A percentile compares a stretch with the other conserved stretches of the same genome.
phyloP scores from a whole-genome alignment of 257 asterid genomes.

The Eucommia ulmoides region DNA sequence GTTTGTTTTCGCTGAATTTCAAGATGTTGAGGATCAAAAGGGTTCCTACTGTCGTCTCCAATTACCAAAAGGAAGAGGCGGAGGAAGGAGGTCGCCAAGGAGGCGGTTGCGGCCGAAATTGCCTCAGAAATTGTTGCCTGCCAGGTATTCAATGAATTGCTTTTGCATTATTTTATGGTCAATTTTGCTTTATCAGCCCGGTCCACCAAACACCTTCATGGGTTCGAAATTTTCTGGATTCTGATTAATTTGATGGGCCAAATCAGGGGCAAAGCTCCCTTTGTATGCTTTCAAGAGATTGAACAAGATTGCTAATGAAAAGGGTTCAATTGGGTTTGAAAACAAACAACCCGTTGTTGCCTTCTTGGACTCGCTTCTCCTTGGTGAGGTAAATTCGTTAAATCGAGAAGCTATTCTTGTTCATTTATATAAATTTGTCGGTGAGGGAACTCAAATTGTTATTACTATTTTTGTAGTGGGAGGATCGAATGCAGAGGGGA shows the following conservation, averaged over 20 bases:
- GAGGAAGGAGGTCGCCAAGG: conserved; percentile 3
- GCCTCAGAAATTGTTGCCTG: conserved; percentile 1
- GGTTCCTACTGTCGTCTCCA: conserved; percentile 1
- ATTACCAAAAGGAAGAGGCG: conserved; percentile 1
- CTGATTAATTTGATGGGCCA: not conserved
- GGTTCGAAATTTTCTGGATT: not conserved
- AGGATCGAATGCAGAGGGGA: conserved; percentile 1
- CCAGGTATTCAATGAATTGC: not conserved
- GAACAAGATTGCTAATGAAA: conserved; percentile 1
- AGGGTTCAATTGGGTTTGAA: not conserved
- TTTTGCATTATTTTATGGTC: not conserved
- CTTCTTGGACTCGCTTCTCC: conserved; percentile 1
- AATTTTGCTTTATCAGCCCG: too few relatives aligned
- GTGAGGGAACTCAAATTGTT: not conserved
- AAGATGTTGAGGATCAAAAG: conserved; percentile 3
- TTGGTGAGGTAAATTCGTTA: conserved; percentile 2
- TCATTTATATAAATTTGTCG: not conserved
- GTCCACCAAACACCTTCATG: too few relatives aligned
- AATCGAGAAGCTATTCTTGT: too few relatives aligned
- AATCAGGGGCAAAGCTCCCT: not conserved
- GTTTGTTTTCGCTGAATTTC: not conserved
- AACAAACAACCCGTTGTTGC: not conserved
- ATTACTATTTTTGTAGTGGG: not conserved
- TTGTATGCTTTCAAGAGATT: not conserved
- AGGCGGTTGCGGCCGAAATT: conserved; percentile 3